These are phyloP conservation scores for Microsporum canis DNA, from an alignment of 2,329 filamentous ascomycete genomes.

Conservation along the genomic window DNA sequence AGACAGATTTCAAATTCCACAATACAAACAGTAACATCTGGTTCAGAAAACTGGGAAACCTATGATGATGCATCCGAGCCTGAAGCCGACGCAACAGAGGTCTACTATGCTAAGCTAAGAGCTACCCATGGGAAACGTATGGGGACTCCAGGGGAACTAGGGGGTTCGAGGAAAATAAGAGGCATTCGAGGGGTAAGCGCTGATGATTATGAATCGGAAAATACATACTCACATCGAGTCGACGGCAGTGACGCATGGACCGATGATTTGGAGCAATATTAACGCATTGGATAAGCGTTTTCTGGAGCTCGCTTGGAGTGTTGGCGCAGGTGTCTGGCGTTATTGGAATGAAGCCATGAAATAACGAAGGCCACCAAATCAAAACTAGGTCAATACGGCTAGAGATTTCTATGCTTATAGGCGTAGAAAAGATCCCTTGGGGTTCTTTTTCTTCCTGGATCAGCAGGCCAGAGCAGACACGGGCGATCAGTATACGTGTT, in stretches of 20 bases:
- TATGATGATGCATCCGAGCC: conserved; percentile 74
- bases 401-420: neutral
- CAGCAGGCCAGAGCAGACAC: neutral
- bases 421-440: neutral
- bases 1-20: conserved; percentile 61
- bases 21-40: conserved; percentile 54
- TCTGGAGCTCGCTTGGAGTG: neutral
- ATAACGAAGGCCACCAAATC: neutral
- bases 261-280: conserved; percentile 39
- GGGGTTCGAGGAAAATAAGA: conserved; percentile 31
- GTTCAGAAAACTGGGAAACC: conserved; percentile 96
- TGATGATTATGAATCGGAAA: conserved; percentile 31
- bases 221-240: conserved; percentile 35
- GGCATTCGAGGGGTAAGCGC: conserved; percentile 39
- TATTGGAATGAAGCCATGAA: neutral
- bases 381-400: neutral
- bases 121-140: conserved; percentile 57
- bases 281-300: conserved; percentile 5
- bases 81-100: conserved; percentile 62
- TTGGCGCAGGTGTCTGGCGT: neutral
- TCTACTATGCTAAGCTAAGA: conserved; percentile 68
- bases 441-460: neutral
- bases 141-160: conserved; percentile 29
- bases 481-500: neutral
- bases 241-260: conserved; percentile 46